Evolutionary conservation across 2,329 filamentous ascomycete species (phyloP), one percentile per base, ranked within the genome.

Genomic region (Aspergillus ibericus): DNA sequence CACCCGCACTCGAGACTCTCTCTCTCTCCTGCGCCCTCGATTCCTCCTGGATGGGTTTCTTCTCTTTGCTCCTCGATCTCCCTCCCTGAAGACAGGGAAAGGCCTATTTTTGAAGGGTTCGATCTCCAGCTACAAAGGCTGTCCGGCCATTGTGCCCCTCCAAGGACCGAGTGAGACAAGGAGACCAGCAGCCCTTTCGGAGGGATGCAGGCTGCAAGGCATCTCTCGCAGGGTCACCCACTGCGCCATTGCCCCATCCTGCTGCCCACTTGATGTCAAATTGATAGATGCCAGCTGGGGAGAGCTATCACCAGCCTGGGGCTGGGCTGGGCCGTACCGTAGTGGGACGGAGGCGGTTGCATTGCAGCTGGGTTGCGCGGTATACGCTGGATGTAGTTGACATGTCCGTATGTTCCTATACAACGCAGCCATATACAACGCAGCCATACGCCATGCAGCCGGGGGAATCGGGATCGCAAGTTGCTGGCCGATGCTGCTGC

Each of bases 161-260:
- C n/a, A 20, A 36, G 49, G 48, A 25, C 27, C 22, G 25, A 54
- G 35, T 53, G 58, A 60, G 55, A 58, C 58, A 59, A 53, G 58
- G 50, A 53, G 53, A 29, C 15, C 29, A 59, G 44, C 53, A 59
- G 55, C 29, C 36, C 32, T 42, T 27, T 20, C 27, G 50, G 50
- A 57, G 58, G 49, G 54, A 57, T 60, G 50, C 44, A 53, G 29
- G 15, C 56, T 54, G 58, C 58, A 60, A 60, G 58, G 58, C 55
- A 46, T 40, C 35, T 5, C 13, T 42, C n/a, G 48, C 36, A 50
- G 47, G 47, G 47, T 50, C 13, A 16, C 27, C 47, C 47, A 20
- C 22, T 51, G 48, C 29, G 48, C 18, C 48, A 32, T 51, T 29
- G 20, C 48, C 13, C 27, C 27, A 29, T 29, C 10, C 3, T 16